A percentile compares a stretch with the other conserved stretches of the same genome.
Conservation (phyloP, 2,329 filamentous ascomycete species). For the Taxawa tesnikishii region DNA sequence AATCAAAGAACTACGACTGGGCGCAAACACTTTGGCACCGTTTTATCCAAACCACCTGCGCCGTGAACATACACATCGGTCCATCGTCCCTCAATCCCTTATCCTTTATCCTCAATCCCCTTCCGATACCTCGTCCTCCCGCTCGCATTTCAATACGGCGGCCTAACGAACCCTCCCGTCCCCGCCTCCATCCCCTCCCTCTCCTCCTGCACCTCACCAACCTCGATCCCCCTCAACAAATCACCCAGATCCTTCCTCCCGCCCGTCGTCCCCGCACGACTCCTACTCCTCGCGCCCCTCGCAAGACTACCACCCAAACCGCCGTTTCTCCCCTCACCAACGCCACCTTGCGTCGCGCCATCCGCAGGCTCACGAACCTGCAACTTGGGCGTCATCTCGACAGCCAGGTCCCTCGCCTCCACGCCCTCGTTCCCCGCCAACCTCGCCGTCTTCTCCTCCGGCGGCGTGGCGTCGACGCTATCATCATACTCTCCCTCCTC, state of each 20-base stretch:
- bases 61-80: no score
- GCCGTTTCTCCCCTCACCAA: background rate
- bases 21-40: no score
- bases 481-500: slow-evolving; percentile 8
- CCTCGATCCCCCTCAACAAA: background rate
- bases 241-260: background rate
- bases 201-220: background rate
- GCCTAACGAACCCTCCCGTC: background rate
- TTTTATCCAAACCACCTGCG: no score
- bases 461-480: background rate
- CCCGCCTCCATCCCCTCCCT: background rate
- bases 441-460: background rate
- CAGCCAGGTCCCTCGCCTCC: slow-evolving; percentile 5
- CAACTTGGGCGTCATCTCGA: no score
- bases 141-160: no score
- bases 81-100: no score
- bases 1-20: no score
- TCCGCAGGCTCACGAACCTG: no score
- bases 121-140: no score
- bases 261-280: background rate
- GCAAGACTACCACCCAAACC: slow-evolving; percentile 2
- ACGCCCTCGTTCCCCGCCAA: background rate
- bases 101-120: no score
- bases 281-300: slow-evolving; percentile 1
- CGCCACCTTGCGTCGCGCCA: background rate